Evolutionary conservation across 495 filamentous ascomycete genomes (phyloP), one percentile per base, ranked within the genome.

Genomic region (Margaritispora aquatica): DNA sequence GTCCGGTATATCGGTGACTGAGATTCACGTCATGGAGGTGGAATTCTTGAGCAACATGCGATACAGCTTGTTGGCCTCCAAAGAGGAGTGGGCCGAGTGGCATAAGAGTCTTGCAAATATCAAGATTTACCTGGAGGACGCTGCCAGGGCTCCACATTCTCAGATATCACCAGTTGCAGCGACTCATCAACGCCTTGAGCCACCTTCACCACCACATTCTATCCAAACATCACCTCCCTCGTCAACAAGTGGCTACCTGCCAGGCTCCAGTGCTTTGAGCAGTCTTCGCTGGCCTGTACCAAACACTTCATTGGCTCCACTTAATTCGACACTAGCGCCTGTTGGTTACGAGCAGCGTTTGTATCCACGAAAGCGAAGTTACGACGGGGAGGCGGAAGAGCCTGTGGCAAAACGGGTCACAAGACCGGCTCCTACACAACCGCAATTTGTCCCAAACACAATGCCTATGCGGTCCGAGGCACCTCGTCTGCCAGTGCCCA

Each of bases 21-120:
- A 99, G 72, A 96, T 99, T 44, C 95, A 99, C 68, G 85, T 97
- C 38, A 99, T 99, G 95, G 95, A 99, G 69, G 95, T 99, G 0
- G 95, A 99, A 71, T 99, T 99, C 66, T 78, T 99, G 58, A 96
- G 94, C 77, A 97, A 99, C 69, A 94, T 99, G 84, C 84, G 92
- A 66, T 99, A 99, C 70, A 90, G 88, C 62, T 78, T 99, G 1
- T 87, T 90, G 68, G 88, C 88, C 0, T 95, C 91, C 0, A 78
- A 77, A 54, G 81, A 92, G 66, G 80, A 96, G 68, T 99, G 95
- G 95, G 73, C 81, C 26, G 78, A 83, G 34, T 97, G 95, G 95
- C 85, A 96, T 65, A 74, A 78, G 54, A 89, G 88, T 66, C 74
- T 97, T 51, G 77, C 84, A 20, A 85, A 84, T 36, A 96, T 96